Evolutionary conservation across 371 early-diverging fungal genomes (phyloP).

Genomic region (Rhizomucor miehei): DNA sequence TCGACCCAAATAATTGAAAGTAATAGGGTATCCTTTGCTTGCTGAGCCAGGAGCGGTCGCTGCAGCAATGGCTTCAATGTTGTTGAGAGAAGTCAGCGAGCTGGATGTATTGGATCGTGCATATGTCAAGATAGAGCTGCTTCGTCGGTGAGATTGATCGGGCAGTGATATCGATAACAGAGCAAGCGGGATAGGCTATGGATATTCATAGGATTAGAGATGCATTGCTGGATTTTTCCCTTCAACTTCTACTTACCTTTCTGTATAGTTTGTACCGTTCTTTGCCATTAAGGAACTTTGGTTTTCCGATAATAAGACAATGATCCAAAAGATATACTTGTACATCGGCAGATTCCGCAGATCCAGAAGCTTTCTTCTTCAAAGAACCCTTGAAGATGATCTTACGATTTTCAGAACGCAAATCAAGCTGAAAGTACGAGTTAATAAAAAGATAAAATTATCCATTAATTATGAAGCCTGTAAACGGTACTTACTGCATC

Average conservation of each 20-base stretch:
- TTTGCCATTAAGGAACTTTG: slow-evolving; percentile 29
- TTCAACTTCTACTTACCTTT: slow-evolving; percentile 34
- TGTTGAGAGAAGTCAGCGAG: slow-evolving; percentile 14
- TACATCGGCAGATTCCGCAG: slow-evolving; percentile 62
- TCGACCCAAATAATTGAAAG: slow-evolving; percentile 74
- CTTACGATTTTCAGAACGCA: slow-evolving; percentile 55
- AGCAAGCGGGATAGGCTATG: slow-evolving; percentile 75
- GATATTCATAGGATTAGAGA: background rate
- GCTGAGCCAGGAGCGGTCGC: background rate
- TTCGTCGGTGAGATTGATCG: slow-evolving; percentile 38
- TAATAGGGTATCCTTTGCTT: slow-evolving; percentile 55
- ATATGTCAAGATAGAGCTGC: slow-evolving; percentile 32
- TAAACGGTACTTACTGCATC: slow-evolving; percentile 2
- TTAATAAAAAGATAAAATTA: background rate
- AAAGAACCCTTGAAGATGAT: slow-evolving; percentile 78
- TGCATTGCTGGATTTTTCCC: slow-evolving; percentile 5
- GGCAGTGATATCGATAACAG: slow-evolving; percentile 63
- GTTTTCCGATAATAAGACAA: slow-evolving; percentile 74
- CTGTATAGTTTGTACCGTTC: slow-evolving; percentile 41
- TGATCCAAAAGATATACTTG: slow-evolving; percentile 86
- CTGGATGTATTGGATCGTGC: slow-evolving; percentile 24
- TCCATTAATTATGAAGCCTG: background rate
- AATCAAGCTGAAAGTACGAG: slow-evolving; percentile 12
- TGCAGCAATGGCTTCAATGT: slow-evolving; percentile 13
- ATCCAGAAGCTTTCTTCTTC: slow-evolving; percentile 65